Evolutionary conservation across 495 filamentous ascomycete genomes (phyloP), one percentile per base, ranked within the genome.

Genomic region (Lophium mytilinum): DNA sequence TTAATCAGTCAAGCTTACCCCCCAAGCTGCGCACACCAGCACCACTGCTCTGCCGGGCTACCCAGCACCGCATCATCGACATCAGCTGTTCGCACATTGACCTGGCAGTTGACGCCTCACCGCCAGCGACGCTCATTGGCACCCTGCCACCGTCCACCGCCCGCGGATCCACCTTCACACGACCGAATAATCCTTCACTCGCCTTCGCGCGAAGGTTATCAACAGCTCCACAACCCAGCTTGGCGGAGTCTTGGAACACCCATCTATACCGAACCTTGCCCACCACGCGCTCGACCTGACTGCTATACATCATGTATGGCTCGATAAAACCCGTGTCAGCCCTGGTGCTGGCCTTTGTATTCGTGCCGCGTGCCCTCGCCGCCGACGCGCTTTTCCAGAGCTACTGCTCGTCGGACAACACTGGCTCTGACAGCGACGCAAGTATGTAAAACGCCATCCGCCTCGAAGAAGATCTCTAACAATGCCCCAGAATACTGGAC

Each of bases 401-500:
- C 11, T 66, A 66, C 50, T 66, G 64, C 55, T 63, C 64, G 1
- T 45, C 49, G 10, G 37, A 66, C 39, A 66, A 66, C 50, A 66
- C 64, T 7, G 61, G 24, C 0, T 35, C 14, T 9, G 54, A 40
- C 35, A 21, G 15, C 43, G 50, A n/a, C 3, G 41, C 48, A 12
- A 1, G 64, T 66, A 60, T 18, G 17, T 24, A 24, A n/a, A 53
- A 4, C 10, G 3, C 4, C n/a, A 0, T 34, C 14, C 2, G 14
- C 36, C 7, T 1, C 18, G n/a, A 14, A 14, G 17, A 33, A 33
- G 12, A 24, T 21, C 12, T 34, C 55, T 62, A 51, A 62, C 34
- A 10, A 7, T 30, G 9, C 45, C 48, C 15, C 18, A 86, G 83
- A 76, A n/a, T 57, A 53, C 46, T 71, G 73, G 63, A 78, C 69